Conservation (phyloP, 192 early-diverging fungal species). For the Umbelopsis vinacea region DNA sequence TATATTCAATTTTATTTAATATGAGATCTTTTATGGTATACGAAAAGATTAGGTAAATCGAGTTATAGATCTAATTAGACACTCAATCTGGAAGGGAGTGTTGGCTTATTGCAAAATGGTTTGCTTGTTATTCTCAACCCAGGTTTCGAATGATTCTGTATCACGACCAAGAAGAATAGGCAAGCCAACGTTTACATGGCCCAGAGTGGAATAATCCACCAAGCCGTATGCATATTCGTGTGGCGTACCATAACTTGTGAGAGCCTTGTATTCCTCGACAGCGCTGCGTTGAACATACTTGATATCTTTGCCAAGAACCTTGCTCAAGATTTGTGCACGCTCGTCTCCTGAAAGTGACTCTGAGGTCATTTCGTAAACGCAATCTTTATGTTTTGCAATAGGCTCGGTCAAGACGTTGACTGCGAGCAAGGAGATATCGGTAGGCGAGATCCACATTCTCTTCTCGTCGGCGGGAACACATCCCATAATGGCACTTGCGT, state of each 20-base stretch:
- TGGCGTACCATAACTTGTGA: not conserved
- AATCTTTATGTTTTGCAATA: constrained; percentile 17
- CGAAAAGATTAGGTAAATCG: no score
- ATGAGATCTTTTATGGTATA: no score
- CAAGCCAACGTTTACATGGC: no score
- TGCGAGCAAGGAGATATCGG: constrained; percentile 21
- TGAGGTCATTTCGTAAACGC: constrained; percentile 24
- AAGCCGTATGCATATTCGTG: not conserved
- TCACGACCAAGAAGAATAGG: no score
- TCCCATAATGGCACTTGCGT: not conserved
- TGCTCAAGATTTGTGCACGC: constrained; percentile 12
- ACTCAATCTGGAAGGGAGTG: no score
- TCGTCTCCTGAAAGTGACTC: not conserved
- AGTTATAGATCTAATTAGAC: no score
- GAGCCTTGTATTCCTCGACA: not conserved
- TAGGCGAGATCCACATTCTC: constrained; percentile 17
- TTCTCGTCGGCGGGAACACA: not conserved
- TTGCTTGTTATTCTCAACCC: no score
- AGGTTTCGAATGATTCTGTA: no score
- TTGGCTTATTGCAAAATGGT: no score
- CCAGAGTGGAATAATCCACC: no score
- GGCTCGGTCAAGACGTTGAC: constrained; percentile 18
- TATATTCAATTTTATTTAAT: no score
- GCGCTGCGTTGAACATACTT: not conserved
- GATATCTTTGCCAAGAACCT: constrained; percentile 11